phyloP scores from a whole-genome alignment of 2,329 filamentous ascomycete species.

The Phyllosticta ampelicida region DNA sequence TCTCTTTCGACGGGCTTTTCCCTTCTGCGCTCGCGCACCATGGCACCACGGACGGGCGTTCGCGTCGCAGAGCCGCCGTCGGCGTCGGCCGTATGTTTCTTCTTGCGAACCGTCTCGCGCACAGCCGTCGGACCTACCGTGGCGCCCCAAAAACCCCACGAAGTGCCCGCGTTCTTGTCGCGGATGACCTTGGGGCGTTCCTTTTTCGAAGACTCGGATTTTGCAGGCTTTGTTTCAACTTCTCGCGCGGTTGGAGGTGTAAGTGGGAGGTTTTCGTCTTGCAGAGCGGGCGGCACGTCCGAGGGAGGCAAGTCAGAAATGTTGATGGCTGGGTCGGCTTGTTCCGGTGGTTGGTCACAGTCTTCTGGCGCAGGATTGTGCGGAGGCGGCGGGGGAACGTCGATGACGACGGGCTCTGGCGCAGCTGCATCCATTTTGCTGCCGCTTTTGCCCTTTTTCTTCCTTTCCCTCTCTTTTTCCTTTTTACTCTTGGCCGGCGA shows the following conservation, averaged over 20 bases:
- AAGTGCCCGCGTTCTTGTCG: constrained; percentile 50
- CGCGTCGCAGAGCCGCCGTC: neutral
- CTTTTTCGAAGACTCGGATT: constrained; percentile 37
- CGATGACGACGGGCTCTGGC: neutral
- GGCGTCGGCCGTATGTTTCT: constrained; percentile 20
- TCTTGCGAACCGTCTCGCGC: constrained; percentile 22
- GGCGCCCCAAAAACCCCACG: constrained; percentile 68
- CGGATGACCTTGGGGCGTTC: constrained; percentile 69
- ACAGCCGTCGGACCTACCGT: constrained; percentile 29
- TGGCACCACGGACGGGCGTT: constrained; percentile 20
- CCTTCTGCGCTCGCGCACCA: constrained; percentile 39
- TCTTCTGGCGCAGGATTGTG: neutral
- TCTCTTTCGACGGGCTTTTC: constrained; percentile 48
- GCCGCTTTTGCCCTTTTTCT: constrained; percentile 20
- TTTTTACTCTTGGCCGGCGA: constrained; percentile 8
- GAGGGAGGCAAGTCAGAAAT: constrained; percentile 10
- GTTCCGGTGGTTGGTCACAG: neutral
- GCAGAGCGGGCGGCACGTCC: constrained; percentile 14
- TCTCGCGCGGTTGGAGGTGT: constrained; percentile 39
- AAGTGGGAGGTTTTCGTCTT: constrained; percentile 21
- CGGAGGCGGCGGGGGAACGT: neutral
- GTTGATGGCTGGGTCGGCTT: neutral
- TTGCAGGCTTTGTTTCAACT: constrained; percentile 34
- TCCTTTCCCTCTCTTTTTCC: constrained; percentile 18
- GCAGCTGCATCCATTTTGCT: neutral